Evolutionary conservation across 495 filamentous ascomycete species (phyloP), one percentile per base, ranked within the genome.

Genomic region (Penicillium nucicola): DNA sequence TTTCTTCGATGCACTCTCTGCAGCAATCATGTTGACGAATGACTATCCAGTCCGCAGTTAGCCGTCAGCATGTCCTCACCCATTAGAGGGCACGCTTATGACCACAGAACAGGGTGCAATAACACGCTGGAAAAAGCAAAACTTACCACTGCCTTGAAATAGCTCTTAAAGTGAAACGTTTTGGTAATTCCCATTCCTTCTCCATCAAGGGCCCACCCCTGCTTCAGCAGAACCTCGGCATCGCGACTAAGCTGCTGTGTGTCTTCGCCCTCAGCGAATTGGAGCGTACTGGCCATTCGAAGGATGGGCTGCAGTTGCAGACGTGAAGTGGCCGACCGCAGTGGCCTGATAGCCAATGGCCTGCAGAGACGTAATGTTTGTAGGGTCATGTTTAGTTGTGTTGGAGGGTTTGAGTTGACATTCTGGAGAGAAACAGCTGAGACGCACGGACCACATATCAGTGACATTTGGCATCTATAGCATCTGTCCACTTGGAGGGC

Each of bases 131-230:
- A 15, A 14, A 45, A 20, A 28, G 25, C 25, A 28, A 9, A 14
- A 62, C 70, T 36, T 42, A 76, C 73, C 45, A 74, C 62, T 0
- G 69, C 69, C 56, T 74, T 77, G 42, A 74, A 74, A 48, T 77
- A 77, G 8, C 65, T 66, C 40, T 65, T 65, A 44, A 77, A 77
- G 62, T 70, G 66, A 53, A 67, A 77, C 14, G 71, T 75, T 53
- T 75, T 77, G n/a, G 58, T 62, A 2, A 77, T 42, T 5, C 69
- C 70, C 58, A 61, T 65, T 3, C 62, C 62, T 5, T 69, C 69
- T 22, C 57, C 58, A 48, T 74, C 71, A 28, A 72, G 53, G 9
- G 52, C 57, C 73, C 73, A 76, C 7, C 67, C 70, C 20, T 65
- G 51, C n/a, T 60, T 44, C 33, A 63, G 56, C 19, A 76, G 52